Percentiles rank a stretch among this genome's conserved stretches.
phyloP scores from a whole-genome alignment of 2,329 filamentous ascomycete species.

The Thelonectria rubi region DNA sequence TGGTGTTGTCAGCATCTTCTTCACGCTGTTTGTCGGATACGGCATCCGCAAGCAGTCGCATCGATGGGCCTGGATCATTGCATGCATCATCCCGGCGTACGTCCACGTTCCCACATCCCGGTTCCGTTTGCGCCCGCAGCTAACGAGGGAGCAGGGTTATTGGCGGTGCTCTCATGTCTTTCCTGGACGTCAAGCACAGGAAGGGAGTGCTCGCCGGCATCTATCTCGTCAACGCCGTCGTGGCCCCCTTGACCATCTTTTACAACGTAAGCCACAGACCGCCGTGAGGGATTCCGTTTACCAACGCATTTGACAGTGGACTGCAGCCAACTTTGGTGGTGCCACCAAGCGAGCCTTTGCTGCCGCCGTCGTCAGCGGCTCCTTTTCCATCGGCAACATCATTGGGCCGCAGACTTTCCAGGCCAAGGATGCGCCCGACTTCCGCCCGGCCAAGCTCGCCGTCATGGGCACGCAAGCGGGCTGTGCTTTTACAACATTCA shows the following conservation, averaged over 20 bases:
- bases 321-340: slow-evolving; percentile 60
- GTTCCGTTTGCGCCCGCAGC: background rate
- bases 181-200: slow-evolving; percentile 56
- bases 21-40: slow-evolving; percentile 58
- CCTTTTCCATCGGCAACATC: slow-evolving; percentile 64
- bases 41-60: slow-evolving; percentile 58
- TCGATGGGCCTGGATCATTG: slow-evolving; percentile 60
- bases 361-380: slow-evolving; percentile 57
- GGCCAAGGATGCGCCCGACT: slow-evolving; percentile 59
- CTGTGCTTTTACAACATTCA: slow-evolving; percentile 52
- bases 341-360: slow-evolving; percentile 63
- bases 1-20: slow-evolving; percentile 61
- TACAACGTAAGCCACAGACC: slow-evolving; percentile 50
- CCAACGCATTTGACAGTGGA: slow-evolving; percentile 47
- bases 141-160: slow-evolving; percentile 48
- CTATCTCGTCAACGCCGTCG: slow-evolving; percentile 61
- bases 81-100: slow-evolving; percentile 58
- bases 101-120: slow-evolving; percentile 28
- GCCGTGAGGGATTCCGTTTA: rapidly evolving
- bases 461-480: slow-evolving; percentile 61
- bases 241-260: slow-evolving; percentile 56
- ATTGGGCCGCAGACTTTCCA: slow-evolving; percentile 67
- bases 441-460: slow-evolving; percentile 62
- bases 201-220: slow-evolving; percentile 59
- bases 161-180: slow-evolving; percentile 63